Conservation (phyloP, 106 monocot genomes). For the Gastrodia elata region DNA sequence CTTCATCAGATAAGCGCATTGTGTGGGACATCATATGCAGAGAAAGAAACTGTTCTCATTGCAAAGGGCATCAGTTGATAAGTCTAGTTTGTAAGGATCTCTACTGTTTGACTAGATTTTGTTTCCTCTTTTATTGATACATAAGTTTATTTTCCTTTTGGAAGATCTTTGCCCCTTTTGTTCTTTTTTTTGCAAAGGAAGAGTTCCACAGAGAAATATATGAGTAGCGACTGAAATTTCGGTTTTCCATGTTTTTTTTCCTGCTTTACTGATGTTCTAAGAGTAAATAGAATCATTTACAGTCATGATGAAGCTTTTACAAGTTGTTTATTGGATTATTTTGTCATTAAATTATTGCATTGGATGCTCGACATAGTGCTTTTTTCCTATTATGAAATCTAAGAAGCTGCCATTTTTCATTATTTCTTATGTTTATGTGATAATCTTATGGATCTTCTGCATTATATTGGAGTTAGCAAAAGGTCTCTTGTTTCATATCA, state of each 20-base stretch:
- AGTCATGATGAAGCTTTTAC: background rate
- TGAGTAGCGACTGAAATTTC: background rate
- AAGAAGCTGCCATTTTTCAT: too few species aligned
- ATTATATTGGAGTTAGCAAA: too few species aligned
- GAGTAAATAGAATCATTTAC: background rate
- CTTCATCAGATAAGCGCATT: background rate
- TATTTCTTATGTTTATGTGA: background rate
- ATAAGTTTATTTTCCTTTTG: background rate
- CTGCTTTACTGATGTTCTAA: background rate
- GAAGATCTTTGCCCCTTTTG: background rate
- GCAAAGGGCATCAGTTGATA: background rate
- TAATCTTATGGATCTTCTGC: background rate
- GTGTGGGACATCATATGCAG: background rate
- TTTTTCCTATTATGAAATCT: background rate
- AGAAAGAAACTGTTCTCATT: conserved; percentile 1
- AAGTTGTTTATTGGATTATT: background rate
- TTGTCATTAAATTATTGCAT: background rate
- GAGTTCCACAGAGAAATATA: background rate
- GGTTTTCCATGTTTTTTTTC: background rate
- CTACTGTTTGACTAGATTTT: background rate
- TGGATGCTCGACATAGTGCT: background rate
- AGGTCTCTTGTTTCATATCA: too few species aligned
- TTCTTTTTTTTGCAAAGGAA: background rate
- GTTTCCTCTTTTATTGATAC: background rate
- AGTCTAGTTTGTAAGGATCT: background rate